Base-by-base conservation (phyloP, 495 filamentous ascomycete genomes). In the Trichoderma reesei region DNA sequence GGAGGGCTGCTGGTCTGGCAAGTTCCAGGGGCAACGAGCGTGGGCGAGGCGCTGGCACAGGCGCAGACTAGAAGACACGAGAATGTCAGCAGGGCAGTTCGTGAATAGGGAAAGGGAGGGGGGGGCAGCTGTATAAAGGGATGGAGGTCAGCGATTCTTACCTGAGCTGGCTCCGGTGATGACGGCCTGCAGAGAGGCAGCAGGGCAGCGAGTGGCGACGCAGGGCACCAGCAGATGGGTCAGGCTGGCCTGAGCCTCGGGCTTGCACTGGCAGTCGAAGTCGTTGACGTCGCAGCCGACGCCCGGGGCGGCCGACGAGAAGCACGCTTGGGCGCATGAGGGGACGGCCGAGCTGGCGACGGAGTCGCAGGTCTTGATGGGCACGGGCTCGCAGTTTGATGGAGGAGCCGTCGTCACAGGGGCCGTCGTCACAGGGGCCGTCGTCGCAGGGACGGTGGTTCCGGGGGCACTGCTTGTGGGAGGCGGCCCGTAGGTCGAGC, bases 281-380 rank as follows among this genome's bases (percentile, higher is more conserved):
- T 69, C 66, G 14, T 56, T 9, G 16, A 64, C 61, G n/a, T 48
- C 68, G 31, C 68, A 67, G 8, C 64, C 62, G 60, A 65, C 51
- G 6, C 18, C 48, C 6, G 66, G 59, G 3, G 64, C 66, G 31
- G 61, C 64, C 11, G 64, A 20, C 20, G 64, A 5, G 61, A 70
- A 68, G 63, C 68, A 70, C 11, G 59, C 39, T 36, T 70, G 68
- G 4, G 68, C 68, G 41, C 68, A 69, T 3, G 54, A 48, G 20
- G 66, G 68, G 33, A 69, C 63, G 11, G 62, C 59, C n/a, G 61
- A 33, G 31, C 60, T 39, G 13, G 68, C 64, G 34, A 67, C 65
- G 10, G 60, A 9, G 1, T 60, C 59, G 48, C 67, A 68, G 38
- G 59, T 37, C 20, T 63, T 14, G 34, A n/a, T 26, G 2, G 60